Percentiles rank a stretch among this genome's conserved stretches.
Conservation (phyloP, 768 basidiomycete genomes). For the Strobilomyces dryophilus region DNA sequence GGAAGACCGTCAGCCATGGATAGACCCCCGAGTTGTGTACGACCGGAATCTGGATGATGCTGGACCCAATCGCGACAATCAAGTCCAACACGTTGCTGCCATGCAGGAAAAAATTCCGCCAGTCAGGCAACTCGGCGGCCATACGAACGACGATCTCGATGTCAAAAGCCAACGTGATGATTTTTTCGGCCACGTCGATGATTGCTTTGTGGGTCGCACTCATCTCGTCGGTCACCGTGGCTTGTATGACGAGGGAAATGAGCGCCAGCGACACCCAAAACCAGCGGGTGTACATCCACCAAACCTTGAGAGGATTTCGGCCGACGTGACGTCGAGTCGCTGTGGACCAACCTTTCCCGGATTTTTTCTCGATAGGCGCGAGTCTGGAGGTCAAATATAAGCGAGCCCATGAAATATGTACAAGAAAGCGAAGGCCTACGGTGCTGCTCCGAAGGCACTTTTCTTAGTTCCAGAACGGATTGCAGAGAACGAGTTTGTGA, state of each 20-base stretch:
- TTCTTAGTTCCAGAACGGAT: constrained; percentile 83
- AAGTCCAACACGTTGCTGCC: constrained; percentile 71
- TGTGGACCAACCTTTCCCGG: constrained; percentile 59
- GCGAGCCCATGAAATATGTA: not conserved
- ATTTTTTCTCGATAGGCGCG: constrained; percentile 45
- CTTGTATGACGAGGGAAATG: constrained; percentile 67
- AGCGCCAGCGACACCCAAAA: constrained; percentile 77
- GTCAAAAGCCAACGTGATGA: constrained; percentile 80
- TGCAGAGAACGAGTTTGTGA: constrained; percentile 89
- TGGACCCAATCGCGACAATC: constrained; percentile 67
- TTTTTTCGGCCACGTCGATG: constrained; percentile 66
- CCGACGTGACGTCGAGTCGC: constrained; percentile 40
- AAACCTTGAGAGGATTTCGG: constrained; percentile 47
- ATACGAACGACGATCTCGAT: constrained; percentile 81
- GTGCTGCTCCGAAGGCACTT: constrained; percentile 84
- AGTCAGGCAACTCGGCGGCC: constrained; percentile 69
- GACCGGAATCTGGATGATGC: constrained; percentile 79
- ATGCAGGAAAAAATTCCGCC: constrained; percentile 68
- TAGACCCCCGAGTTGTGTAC: constrained; percentile 65
- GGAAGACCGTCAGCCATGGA: constrained; percentile 88
- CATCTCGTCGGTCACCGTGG: constrained; percentile 55
- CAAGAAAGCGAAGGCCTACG: constrained; percentile 15
- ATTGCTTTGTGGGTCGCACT: constrained; percentile 41
- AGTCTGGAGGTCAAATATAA: constrained; percentile 28
- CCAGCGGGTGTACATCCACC: constrained; percentile 60